phyloP scores from a whole-genome alignment of 257 asterid species.

The Sherardia arvensis region DNA sequence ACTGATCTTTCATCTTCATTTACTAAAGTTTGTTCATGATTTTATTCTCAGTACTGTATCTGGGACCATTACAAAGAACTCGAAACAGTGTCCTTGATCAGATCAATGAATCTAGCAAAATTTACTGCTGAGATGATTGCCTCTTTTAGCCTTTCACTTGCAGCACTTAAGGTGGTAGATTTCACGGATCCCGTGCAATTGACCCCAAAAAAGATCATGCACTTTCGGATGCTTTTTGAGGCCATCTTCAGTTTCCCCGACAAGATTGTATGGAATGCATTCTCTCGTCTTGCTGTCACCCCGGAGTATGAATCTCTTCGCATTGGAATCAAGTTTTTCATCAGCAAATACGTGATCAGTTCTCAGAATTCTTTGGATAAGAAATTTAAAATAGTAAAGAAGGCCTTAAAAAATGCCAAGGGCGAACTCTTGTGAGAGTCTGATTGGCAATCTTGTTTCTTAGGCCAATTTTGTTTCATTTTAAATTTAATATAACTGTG shows the following conservation, averaged over 20 bases:
- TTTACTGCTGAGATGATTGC: conserved; percentile 70
- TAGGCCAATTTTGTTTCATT: background rate
- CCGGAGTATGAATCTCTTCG: conserved; percentile 69
- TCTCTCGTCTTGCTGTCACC: conserved; percentile 64
- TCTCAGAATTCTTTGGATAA: conserved; percentile 24
- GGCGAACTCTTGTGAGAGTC: conserved; percentile 45
- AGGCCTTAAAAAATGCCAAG: conserved; percentile 62
- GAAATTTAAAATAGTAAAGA: conserved; percentile 62
- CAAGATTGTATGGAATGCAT: conserved; percentile 64
- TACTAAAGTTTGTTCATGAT: background rate
- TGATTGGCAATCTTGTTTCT: background rate
- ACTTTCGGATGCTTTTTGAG: conserved; percentile 77
- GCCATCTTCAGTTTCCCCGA: conserved; percentile 59
- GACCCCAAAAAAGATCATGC: conserved; percentile 73
- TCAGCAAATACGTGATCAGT: conserved; percentile 46
- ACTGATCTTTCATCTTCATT: background rate
- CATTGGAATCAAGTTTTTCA: conserved; percentile 60
- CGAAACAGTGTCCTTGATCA: conserved; percentile 61
- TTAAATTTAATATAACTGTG: background rate
- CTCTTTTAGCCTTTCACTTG: conserved; percentile 65
- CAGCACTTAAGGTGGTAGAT: conserved; percentile 67
- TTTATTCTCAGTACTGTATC: conserved; percentile 55
- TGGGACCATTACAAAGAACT: conserved; percentile 96
- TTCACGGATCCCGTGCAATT: conserved; percentile 37
- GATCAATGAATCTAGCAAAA: conserved; percentile 85